Evolutionary conservation across 164 flowering plant genomes (phyloP).

Genomic region (Vitis rotundifolia): DNA sequence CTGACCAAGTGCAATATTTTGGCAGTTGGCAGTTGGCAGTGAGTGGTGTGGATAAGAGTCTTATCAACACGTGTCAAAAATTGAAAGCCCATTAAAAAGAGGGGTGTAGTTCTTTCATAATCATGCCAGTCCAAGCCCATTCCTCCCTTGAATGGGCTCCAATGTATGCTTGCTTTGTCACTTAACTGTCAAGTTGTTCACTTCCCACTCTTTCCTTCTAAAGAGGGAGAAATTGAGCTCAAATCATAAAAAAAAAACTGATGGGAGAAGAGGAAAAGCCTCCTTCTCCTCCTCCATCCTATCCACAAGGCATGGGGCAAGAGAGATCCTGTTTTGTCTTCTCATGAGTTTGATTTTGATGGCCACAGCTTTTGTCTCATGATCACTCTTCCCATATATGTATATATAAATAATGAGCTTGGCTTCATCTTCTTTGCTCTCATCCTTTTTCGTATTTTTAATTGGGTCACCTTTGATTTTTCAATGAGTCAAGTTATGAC

Average conservation of each 20-base stretch:
- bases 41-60: slow-evolving; percentile 20
- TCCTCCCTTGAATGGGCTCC: slow-evolving; percentile 25
- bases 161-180: slow-evolving; percentile 3
- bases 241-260: slow-evolving; percentile 1
- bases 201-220: not conserved
- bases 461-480: not conserved
- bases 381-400: not conserved
- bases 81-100: not conserved
- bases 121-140: slow-evolving; percentile 19
- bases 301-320: slow-evolving; percentile 32
- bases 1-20: not conserved
- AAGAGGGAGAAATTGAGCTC: not conserved
- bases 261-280: slow-evolving; percentile 12
- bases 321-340: slow-evolving; percentile 30
- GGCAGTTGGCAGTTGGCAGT: not conserved
- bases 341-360: slow-evolving; percentile 19
- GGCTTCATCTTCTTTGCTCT: not conserved
- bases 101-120: not conserved
- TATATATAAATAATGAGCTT: not conserved
- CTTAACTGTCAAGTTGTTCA: slow-evolving; percentile 18
- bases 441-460: not conserved
- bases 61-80: slow-evolving; percentile 20
- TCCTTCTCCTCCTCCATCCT: slow-evolving; percentile 1
- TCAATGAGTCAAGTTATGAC: too few species aligned
- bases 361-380: slow-evolving; percentile 13